Conservation (phyloP, 2,329 filamentous ascomycete species). For the Talaromyces amestolkiae region DNA sequence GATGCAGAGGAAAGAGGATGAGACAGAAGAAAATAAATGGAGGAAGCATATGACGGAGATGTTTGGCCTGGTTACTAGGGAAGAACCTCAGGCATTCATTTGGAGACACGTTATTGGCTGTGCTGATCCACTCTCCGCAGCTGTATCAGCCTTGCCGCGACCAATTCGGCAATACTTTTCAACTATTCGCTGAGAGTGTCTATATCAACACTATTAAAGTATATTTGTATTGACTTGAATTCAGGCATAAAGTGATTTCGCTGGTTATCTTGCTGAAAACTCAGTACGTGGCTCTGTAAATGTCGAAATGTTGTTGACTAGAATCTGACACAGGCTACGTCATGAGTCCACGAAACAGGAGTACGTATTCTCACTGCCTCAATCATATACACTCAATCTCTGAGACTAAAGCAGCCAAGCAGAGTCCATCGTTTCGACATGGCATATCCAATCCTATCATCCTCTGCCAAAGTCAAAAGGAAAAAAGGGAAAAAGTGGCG, state of each 20-base stretch:
- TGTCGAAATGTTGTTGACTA: neutral
- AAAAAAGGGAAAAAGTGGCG: neutral
- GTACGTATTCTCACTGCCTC: neutral
- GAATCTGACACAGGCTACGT: neutral
- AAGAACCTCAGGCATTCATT: constrained; percentile 1
- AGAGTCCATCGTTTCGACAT: neutral
- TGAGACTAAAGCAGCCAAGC: neutral
- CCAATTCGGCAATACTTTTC: no score
- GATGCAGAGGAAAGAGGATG: neutral
- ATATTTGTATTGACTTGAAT: no score
- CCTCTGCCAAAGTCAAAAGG: no score
- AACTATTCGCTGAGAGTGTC: no score
- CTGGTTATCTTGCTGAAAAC: no score
- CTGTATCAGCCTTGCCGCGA: neutral
- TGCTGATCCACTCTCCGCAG: neutral
- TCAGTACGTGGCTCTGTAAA: neutral
- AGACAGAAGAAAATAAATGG: neutral
- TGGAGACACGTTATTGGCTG: neutral
- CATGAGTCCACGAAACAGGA: neutral
- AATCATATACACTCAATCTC: neutral
- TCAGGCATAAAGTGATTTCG: no score
- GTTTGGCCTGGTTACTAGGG: constrained; percentile 7
- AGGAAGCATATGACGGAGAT: neutral
- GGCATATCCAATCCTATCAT: no score
- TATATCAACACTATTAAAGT: no score